Evolutionary conservation across 208 protist species (phyloP).

Genomic region (Leishmania gerbilli): DNA sequence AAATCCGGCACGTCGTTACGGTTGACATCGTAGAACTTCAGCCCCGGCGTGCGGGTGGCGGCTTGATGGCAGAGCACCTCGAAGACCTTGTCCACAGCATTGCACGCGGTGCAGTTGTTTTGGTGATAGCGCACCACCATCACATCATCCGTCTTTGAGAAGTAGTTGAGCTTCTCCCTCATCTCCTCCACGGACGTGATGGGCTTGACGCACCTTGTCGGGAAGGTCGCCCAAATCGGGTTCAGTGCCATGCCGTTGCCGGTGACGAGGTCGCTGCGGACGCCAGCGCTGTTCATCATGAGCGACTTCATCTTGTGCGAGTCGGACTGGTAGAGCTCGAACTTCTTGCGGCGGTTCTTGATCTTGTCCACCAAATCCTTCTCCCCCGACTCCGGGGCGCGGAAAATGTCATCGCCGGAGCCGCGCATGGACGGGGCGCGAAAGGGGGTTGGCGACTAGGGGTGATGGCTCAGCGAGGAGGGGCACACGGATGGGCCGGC

Average conservation of each 20-base stretch:
- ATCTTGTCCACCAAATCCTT: conserved; percentile 49
- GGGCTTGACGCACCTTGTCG: conserved; percentile 62
- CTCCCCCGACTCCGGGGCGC: conserved; percentile 28
- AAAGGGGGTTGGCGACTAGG: not conserved
- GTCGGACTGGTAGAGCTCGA: conserved; percentile 79
- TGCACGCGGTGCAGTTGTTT: conserved; percentile 83
- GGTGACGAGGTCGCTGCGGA: conserved; percentile 55
- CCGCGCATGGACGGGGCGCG: conserved; percentile 15
- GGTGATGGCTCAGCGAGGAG: not conserved
- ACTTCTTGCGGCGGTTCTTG: conserved; percentile 44
- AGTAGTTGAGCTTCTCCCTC: conserved; percentile 80
- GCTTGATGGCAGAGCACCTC: conserved; percentile 82
- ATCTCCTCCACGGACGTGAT: conserved; percentile 72
- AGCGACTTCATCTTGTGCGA: conserved; percentile 85
- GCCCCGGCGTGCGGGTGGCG: conserved; percentile 40
- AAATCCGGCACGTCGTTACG: conserved; percentile 67
- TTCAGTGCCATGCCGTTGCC: conserved; percentile 59
- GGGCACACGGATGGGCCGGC: not conserved
- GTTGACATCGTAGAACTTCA: conserved; percentile 84
- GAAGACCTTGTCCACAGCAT: conserved; percentile 79
- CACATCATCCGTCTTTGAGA: conserved; percentile 68
- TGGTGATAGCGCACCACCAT: conserved; percentile 88
- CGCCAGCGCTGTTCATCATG: conserved; percentile 78
- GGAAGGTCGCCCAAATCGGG: conserved; percentile 76
- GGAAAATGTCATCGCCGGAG: conserved; percentile 29